phyloP scores from a whole-genome alignment of 2,329 filamentous ascomycete genomes.

The Phialophora verrucosa region DNA sequence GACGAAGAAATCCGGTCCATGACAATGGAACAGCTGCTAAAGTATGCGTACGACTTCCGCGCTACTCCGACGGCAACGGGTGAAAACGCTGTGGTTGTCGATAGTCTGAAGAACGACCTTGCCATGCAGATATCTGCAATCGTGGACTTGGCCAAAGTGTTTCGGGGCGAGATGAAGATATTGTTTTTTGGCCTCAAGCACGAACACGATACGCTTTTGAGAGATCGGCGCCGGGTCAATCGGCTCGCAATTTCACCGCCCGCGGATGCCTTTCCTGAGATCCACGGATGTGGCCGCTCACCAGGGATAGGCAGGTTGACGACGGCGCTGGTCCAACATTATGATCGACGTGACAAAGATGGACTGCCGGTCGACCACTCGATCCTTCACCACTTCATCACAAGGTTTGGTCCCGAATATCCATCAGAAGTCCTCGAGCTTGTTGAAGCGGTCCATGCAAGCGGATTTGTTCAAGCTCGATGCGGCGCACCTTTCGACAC shows the following conservation, averaged over 20 bases:
- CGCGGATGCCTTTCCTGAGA: slow-evolving; percentile 7
- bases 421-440: slow-evolving; percentile 27
- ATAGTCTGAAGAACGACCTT: slow-evolving; percentile 20
- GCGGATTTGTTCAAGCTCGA: slow-evolving; percentile 24
- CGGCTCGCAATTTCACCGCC: background rate
- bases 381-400: slow-evolving; percentile 25
- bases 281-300: slow-evolving; percentile 6
- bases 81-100: background rate
- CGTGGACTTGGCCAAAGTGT: slow-evolving; percentile 24
- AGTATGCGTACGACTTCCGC: slow-evolving; percentile 21
- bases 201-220: background rate
- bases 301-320: slow-evolving; percentile 10
- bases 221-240: slow-evolving; percentile 1
- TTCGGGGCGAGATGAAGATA: slow-evolving; percentile 22
- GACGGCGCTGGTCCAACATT: slow-evolving; percentile 20
- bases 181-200: slow-evolving; percentile 10
- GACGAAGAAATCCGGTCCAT: slow-evolving; percentile 11
- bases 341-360: slow-evolving; percentile 12
- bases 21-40: slow-evolving; percentile 22
- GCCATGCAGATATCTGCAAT: slow-evolving; percentile 26
- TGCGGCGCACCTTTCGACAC: slow-evolving; percentile 28
- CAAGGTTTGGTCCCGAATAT: slow-evolving; percentile 8
- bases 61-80: background rate
- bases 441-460: slow-evolving; percentile 29
- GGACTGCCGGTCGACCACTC: slow-evolving; percentile 22